These are phyloP conservation scores for Coccomyxa sp. DNA, from an alignment of 139 green algal genomes.

Conservation along the genomic window DNA sequence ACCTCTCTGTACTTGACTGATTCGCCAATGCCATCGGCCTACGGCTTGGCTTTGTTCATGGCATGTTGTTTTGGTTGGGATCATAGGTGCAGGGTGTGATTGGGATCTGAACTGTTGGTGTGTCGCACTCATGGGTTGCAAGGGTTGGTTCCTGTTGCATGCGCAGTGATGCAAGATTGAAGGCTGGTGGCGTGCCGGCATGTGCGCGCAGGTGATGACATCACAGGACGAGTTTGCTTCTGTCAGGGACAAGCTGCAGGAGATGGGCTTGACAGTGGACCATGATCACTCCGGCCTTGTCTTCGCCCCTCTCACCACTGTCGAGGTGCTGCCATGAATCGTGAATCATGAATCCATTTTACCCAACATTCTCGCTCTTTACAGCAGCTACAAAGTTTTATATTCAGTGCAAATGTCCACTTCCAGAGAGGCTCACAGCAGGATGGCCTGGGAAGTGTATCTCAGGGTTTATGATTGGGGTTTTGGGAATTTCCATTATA, in stretches of 20 bases:
- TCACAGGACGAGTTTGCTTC: slow-evolving; percentile 28
- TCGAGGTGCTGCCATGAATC: slow-evolving; percentile 4
- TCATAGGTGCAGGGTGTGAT: not conserved
- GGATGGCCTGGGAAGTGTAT: not conserved
- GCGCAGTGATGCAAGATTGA: not conserved
- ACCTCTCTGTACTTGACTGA: no score
- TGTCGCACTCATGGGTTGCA: not conserved
- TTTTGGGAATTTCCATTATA: not conserved
- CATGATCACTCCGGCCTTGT: slow-evolving; percentile 31
- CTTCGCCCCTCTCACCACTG: slow-evolving; percentile 1
- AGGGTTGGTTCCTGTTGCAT: not conserved
- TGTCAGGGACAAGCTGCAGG: slow-evolving; percentile 19
- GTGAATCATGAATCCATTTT: not conserved
- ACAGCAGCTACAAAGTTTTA: not conserved
- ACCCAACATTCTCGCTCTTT: not conserved
- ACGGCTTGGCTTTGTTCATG: not conserved
- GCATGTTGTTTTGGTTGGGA: not conserved
- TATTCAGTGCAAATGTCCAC: no score
- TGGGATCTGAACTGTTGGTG: not conserved
- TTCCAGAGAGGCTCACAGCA: not conserved
- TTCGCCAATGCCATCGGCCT: no score
- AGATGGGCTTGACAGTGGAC: slow-evolving; percentile 20
- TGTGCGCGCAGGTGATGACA: slow-evolving; percentile 26
- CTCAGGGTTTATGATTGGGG: not conserved
- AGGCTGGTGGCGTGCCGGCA: not conserved